A percentile compares a stretch with the other conserved stretches of the same genome.
These are phyloP conservation scores for Colletotrichum brevisporum DNA, from an alignment of 2,329 filamentous ascomycete genomes.

Conservation along the genomic window DNA sequence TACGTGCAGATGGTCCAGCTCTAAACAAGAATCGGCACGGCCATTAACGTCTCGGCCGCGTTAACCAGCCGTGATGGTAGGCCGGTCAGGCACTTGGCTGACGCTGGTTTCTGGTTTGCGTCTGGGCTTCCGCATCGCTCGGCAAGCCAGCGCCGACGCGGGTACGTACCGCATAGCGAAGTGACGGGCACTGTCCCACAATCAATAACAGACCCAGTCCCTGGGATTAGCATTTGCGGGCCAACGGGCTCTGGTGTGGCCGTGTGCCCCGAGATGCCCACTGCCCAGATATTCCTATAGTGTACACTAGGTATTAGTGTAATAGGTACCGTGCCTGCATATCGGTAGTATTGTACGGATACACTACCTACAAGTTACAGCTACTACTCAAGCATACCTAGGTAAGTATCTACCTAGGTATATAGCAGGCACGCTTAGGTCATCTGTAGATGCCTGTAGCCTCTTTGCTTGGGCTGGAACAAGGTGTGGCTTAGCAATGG, in stretches of 20 bases:
- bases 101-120: slow-evolving; percentile 23
- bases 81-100: slow-evolving; percentile 19
- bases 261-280: background rate
- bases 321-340: too few relatives aligned
- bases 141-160: slow-evolving; percentile 29
- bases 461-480: background rate
- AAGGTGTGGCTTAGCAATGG: slow-evolving; percentile 33
- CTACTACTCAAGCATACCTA: too few relatives aligned
- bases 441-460: too few relatives aligned
- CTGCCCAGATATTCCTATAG: too few relatives aligned
- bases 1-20: background rate
- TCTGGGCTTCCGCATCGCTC: slow-evolving; percentile 30
- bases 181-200: slow-evolving; percentile 22
- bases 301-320: too few relatives aligned
- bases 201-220: slow-evolving; percentile 14
- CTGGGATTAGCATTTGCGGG: too few relatives aligned
- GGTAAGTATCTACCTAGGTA: background rate
- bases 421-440: too few relatives aligned
- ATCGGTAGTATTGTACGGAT: too few relatives aligned
- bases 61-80: slow-evolving; percentile 14
- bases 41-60: background rate
- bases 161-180: too few relatives aligned
- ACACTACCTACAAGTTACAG: too few relatives aligned
- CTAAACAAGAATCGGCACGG: background rate
- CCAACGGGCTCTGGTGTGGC: too few relatives aligned